Conservation (phyloP, 306 rosid genomes). For the Quercus berberidifolia region DNA sequence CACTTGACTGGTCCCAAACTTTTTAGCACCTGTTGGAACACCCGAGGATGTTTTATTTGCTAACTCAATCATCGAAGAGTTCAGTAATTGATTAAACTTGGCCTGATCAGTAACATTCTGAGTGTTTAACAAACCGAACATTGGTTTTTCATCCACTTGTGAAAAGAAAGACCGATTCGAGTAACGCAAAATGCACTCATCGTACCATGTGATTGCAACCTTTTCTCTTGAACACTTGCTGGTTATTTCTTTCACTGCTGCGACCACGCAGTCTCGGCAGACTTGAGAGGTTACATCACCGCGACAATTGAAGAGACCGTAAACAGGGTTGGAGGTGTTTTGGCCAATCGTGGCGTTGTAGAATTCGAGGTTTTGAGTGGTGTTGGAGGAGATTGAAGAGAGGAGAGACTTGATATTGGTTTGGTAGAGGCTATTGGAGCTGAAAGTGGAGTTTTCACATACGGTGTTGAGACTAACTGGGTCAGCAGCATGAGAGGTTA, state of each 20-base stretch:
- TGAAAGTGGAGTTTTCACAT: constrained; percentile 28
- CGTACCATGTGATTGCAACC: constrained; percentile 42
- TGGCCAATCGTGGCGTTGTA: constrained; percentile 14
- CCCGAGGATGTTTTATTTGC: not conserved
- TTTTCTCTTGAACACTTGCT: constrained; percentile 30
- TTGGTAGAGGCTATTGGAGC: constrained; percentile 32
- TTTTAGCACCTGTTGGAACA: not conserved
- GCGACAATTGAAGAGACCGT: constrained; percentile 56
- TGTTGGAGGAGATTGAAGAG: constrained; percentile 41
- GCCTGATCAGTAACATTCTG: not conserved
- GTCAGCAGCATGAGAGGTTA: not conserved
- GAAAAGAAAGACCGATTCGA: constrained; percentile 24
- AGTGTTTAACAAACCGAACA: not conserved
- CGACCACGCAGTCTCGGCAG: constrained; percentile 39
- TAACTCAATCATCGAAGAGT: not conserved
- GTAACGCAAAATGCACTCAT: constrained; percentile 42
- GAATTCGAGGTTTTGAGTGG: constrained; percentile 26
- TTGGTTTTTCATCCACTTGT: not conserved
- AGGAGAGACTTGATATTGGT: constrained; percentile 35
- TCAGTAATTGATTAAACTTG: not conserved
- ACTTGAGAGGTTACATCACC: constrained; percentile 28
- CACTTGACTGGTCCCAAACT: not conserved
- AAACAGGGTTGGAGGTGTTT: constrained; percentile 7
- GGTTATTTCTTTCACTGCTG: constrained; percentile 16
- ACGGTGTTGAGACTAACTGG: not conserved